Percentiles rank a stretch among this genome's conserved stretches.
Conservation (phyloP, 2,329 filamentous ascomycete species). For the Stagonosporopsis chrysanthemi region DNA sequence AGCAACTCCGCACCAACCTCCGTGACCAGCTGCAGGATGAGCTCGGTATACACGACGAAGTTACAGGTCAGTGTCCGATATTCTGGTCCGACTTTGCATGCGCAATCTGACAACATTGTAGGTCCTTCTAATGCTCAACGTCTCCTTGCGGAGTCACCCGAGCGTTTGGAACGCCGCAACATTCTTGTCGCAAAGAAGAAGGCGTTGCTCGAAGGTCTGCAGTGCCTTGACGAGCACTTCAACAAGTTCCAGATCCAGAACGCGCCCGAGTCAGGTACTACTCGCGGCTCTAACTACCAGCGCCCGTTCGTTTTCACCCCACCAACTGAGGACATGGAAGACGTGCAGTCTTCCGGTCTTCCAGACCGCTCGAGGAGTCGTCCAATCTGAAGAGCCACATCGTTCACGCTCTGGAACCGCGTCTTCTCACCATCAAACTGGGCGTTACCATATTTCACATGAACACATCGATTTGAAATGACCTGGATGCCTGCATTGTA, state of each 20-base stretch:
- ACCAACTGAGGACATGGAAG: background rate
- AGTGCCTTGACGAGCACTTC: conserved; percentile 21
- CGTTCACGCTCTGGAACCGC: too few species aligned
- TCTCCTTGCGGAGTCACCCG: conserved; percentile 47
- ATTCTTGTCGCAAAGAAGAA: conserved; percentile 35
- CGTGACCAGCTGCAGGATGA: conserved; percentile 35
- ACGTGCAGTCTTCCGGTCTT: background rate
- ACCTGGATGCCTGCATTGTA: too few species aligned
- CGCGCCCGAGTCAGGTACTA: background rate
- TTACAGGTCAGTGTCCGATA: conserved; percentile 26
- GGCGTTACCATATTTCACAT: too few species aligned
- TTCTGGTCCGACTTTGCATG: background rate
- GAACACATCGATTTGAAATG: too few species aligned
- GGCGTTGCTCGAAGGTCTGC: conserved; percentile 39
- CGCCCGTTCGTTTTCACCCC: background rate
- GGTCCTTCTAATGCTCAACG: conserved; percentile 13
- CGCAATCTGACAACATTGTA: conserved; percentile 1
- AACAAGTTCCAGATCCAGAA: conserved; percentile 11
- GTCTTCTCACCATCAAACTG: too few species aligned
- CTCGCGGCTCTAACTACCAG: background rate
- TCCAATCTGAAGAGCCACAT: too few species aligned
- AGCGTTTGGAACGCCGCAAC: conserved; percentile 35
- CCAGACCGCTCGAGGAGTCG: background rate
- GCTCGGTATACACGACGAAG: conserved; percentile 30
- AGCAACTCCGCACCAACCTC: conserved; percentile 29